A percentile compares a stretch with the other conserved stretches of the same genome.
phyloP scores from a whole-genome alignment of 768 basidiomycete genomes.

The Suillus discolor region DNA sequence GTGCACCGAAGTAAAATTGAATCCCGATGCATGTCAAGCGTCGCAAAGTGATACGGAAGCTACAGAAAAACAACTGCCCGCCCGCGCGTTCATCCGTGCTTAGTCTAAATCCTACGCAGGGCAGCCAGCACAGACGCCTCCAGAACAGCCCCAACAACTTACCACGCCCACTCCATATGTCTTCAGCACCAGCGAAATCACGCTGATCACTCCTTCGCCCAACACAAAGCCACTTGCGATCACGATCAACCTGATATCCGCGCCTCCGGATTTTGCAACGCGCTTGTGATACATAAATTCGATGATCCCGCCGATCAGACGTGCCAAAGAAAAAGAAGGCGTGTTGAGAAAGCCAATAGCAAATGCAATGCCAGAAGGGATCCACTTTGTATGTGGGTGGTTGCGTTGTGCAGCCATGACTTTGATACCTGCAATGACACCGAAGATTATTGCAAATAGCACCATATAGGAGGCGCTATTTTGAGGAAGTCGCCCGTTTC shows the following conservation, averaged over 20 bases:
- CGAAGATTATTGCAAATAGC: conserved; percentile 73
- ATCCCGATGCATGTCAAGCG: not conserved
- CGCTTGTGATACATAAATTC: conserved; percentile 70
- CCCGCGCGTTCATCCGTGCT: too few species aligned
- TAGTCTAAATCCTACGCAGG: conserved; percentile 34
- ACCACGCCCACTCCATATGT: conserved; percentile 72
- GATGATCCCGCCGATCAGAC: conserved; percentile 83
- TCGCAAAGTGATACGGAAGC: conserved; percentile 1
- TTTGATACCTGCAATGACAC: conserved; percentile 66
- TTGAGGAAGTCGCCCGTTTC: conserved; percentile 81
- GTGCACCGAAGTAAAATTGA: not conserved
- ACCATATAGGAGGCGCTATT: conserved; percentile 80
- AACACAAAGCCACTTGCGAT: conserved; percentile 95
- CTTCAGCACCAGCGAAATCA: conserved; percentile 73
- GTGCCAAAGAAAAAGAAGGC: conserved; percentile 90
- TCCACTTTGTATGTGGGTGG: conserved; percentile 66
- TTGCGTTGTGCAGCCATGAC: conserved; percentile 52
- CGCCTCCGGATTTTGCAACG: conserved; percentile 47
- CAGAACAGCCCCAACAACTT: conserved; percentile 88
- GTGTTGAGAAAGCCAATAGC: conserved; percentile 96
- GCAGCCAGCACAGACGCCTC: conserved; percentile 74
- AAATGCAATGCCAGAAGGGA: conserved; percentile 93
- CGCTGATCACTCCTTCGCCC: conserved; percentile 90
- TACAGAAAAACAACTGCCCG: not conserved
- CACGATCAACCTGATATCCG: conserved; percentile 78